Evolutionary conservation across 352 stramenopile genomes (phyloP), one percentile per base, ranked within the genome.

Genomic region (Stephanocyclus meneghinianus): DNA sequence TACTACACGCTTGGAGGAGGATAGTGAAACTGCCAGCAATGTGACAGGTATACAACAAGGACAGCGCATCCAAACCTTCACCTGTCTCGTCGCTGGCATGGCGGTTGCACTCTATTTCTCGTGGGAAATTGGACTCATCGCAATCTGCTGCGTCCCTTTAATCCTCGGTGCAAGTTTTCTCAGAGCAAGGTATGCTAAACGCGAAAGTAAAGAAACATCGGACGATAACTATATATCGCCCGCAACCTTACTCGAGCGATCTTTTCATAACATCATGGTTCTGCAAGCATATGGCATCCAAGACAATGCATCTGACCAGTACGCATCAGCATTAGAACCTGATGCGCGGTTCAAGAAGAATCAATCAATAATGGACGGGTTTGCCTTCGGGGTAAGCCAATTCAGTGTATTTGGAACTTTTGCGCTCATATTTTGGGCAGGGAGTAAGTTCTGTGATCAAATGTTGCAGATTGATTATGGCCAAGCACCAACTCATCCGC

Each of bases 91-190:
- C 45, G 60, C 80, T 40, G 86, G 77, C 2, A 75, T 90, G 35
- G 35, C 70, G 11, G 87, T 90, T 35, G 64, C 87, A 59, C 68
- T 91, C 2, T 74, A 82, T 44, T 89, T 84, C 60, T 76, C 56
- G 37, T 91, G 82, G 84, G 73, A 91, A 66, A 87, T 92, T 78
- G 86, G 85, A n/a, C 68, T 92, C 10, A 83, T 81, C 40, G 78
- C 86, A n/a, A 81, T 92, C 18, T 80, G 59, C 11, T 92, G 87
- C n/a, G 90, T 94, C 15, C 91, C 88, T 51, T 16, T 89, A 65
- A 75, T 94, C 4, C 56, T 89, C 6, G 83, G 86, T 32, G 71
- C 72, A 21, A 77, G 57, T 42, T 59, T 83, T 21, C 11, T 85
- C 13, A 64, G 79, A 64, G 67, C 74, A 50, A 80, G 71, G 47